Conservation (phyloP, 2,329 filamentous ascomycete genomes). For the Neodidymelliopsis sp. region DNA sequence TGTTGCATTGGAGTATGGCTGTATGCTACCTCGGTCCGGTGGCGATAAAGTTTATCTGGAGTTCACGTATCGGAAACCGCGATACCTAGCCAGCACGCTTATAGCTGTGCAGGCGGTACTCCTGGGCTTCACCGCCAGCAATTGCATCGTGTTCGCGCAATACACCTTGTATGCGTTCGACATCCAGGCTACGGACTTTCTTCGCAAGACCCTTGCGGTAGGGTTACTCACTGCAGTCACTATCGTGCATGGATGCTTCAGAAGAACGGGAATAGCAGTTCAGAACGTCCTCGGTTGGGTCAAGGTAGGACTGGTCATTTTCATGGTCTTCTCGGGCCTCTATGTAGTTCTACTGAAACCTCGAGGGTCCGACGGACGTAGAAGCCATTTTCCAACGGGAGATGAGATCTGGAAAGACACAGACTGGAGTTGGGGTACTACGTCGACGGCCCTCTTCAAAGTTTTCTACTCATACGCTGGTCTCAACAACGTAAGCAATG, state of each 20-base stretch:
- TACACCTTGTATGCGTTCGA: slow-evolving; percentile 68
- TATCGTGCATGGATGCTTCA: slow-evolving; percentile 49
- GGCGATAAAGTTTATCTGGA: slow-evolving; percentile 75
- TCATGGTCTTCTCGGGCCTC: slow-evolving; percentile 50
- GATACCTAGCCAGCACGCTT: slow-evolving; percentile 69
- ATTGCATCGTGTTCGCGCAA: slow-evolving; percentile 73
- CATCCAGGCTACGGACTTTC: slow-evolving; percentile 58
- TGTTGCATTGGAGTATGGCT: slow-evolving; percentile 72
- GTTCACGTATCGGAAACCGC: slow-evolving; percentile 69
- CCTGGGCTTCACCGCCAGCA: slow-evolving; percentile 72
- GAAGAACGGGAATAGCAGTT: slow-evolving; percentile 46
- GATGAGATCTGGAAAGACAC: slow-evolving; percentile 68
- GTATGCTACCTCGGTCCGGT: slow-evolving; percentile 73
- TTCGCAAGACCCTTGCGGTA: slow-evolving; percentile 61
- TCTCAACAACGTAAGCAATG: slow-evolving; percentile 72
- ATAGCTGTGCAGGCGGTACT: slow-evolving; percentile 70
- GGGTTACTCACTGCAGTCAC: slow-evolving; percentile 50
- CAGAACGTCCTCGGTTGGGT: slow-evolving; percentile 52
- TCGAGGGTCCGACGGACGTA: slow-evolving; percentile 22
- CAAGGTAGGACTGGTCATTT: slow-evolving; percentile 48
- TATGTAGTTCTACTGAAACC: slow-evolving; percentile 44
- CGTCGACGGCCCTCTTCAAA: slow-evolving; percentile 72
- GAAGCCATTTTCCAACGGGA: slow-evolving; percentile 52
- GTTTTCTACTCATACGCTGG: slow-evolving; percentile 75
- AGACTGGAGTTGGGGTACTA: slow-evolving; percentile 72